phyloP scores from a whole-genome alignment of 2,329 filamentous ascomycete species.

The Coniochaeta sp. region DNA sequence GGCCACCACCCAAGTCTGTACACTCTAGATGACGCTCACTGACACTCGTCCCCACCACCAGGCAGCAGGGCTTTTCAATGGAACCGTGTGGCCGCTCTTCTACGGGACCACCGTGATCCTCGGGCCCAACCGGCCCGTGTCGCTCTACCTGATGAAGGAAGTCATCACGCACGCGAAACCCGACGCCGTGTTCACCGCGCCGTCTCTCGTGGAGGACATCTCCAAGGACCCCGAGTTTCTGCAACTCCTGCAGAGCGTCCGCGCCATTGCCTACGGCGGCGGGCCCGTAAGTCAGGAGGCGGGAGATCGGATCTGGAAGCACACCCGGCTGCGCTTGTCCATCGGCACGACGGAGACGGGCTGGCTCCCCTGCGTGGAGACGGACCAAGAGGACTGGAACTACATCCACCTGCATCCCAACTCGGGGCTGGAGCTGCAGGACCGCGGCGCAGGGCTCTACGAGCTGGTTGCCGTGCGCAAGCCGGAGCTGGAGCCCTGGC shows the following conservation, averaged over 20 bases:
- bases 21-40: neutral
- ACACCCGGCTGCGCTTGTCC: conserved; percentile 4
- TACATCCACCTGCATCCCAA: conserved; percentile 4
- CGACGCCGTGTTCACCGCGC: conserved; percentile 1
- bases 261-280: conserved; percentile 2
- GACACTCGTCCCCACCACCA: neutral
- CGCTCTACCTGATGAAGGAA: neutral
- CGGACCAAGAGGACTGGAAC: conserved; percentile 7
- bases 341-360: conserved; percentile 6
- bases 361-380: conserved; percentile 13
- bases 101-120: neutral
- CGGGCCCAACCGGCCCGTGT: neutral
- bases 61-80: conserved; percentile 2
- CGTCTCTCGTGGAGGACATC: neutral
- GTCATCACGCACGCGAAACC: neutral
- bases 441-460: conserved; percentile 15
- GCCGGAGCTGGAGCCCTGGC: conserved; percentile 12
- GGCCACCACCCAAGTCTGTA: neutral
- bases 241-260: neutral
- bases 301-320: neutral
- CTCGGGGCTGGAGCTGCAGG: conserved; percentile 4
- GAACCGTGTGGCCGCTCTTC: neutral
- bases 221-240: neutral
- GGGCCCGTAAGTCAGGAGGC: conserved; percentile 3
- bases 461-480: conserved; percentile 23